phyloP scores from a whole-genome alignment of 2,329 filamentous ascomycete species.

The Colletotrichum truncatum region DNA sequence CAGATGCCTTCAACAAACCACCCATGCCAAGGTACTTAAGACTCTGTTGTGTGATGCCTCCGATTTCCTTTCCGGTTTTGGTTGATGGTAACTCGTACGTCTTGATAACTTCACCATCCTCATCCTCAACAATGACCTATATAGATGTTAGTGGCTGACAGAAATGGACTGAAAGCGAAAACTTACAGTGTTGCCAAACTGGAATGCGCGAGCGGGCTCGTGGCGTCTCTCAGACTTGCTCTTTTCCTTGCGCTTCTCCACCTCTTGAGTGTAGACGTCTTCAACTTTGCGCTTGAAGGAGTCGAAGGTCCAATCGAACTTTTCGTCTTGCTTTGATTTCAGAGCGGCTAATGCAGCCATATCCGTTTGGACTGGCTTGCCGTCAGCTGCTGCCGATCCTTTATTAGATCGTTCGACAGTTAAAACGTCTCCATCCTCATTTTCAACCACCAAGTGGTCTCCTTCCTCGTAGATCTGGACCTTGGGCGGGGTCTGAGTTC shows the following conservation, averaged over 20 bases:
- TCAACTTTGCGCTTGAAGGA: conserved; percentile 59
- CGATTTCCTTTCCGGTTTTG: conserved; percentile 43
- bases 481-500: conserved; percentile 33
- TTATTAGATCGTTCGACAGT: conserved; percentile 64
- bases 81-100: conserved; percentile 77
- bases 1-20: conserved; percentile 49
- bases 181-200: conserved; percentile 81
- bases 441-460: conserved; percentile 80
- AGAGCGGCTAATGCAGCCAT: neutral
- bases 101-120: conserved; percentile 87
- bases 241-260: conserved; percentile 70
- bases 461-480: conserved; percentile 86
- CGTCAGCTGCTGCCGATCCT: conserved; percentile 19
- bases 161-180: neutral
- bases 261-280: conserved; percentile 66
- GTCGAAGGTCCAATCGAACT: conserved; percentile 50
- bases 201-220: conserved; percentile 83
- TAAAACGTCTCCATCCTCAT: conserved; percentile 87
- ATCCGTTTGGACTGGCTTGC: conserved; percentile 5
- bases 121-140: conserved; percentile 86
- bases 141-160: conserved; percentile 37
- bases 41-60: conserved; percentile 50
- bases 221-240: conserved; percentile 63
- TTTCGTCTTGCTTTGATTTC: conserved; percentile 43
- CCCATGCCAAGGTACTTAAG: conserved; percentile 66